A percentile compares a stretch with the other conserved stretches of the same genome.
phyloP scores from a whole-genome alignment of 148 eudicot genomes.

The Fallopia convolvulus region DNA sequence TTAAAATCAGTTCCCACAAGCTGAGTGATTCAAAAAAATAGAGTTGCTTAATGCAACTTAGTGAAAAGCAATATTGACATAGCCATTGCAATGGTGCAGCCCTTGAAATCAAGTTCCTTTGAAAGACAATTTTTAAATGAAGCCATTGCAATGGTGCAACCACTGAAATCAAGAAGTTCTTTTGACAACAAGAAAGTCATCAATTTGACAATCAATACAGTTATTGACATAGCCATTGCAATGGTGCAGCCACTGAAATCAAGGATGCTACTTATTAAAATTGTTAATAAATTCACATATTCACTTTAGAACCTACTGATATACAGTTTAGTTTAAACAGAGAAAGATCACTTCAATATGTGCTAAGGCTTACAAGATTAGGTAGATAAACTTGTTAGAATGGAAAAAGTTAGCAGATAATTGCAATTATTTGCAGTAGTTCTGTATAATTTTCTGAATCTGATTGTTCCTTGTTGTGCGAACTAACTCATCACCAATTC shows the following conservation, averaged over 20 bases:
- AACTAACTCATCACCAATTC: too few relatives aligned
- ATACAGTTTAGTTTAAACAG: background rate
- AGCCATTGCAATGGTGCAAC: too few relatives aligned
- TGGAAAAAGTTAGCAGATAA: background rate
- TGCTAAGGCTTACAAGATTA: too few relatives aligned
- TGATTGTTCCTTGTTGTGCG: background rate
- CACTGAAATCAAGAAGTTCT: background rate
- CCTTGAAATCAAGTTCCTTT: too few relatives aligned
- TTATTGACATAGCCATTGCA: background rate
- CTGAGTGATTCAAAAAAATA: background rate
- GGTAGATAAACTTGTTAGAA: background rate
- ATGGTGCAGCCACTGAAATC: background rate
- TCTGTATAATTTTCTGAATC: background rate
- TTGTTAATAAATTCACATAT: background rate
- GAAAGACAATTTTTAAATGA: too few relatives aligned
- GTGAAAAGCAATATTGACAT: too few relatives aligned
- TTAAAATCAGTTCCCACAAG: background rate
- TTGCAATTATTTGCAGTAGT: background rate
- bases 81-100: too few relatives aligned
- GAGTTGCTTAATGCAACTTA: background rate
- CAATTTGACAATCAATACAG: background rate
- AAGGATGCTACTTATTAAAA: background rate
- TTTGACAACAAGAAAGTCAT: background rate
- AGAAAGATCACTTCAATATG: background rate
- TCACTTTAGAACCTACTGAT: background rate